A percentile compares a stretch with the other conserved stretches of the same genome.
Conservation (phyloP, 2,329 filamentous ascomycete species). For the Pleoardoris graminearum region DNA sequence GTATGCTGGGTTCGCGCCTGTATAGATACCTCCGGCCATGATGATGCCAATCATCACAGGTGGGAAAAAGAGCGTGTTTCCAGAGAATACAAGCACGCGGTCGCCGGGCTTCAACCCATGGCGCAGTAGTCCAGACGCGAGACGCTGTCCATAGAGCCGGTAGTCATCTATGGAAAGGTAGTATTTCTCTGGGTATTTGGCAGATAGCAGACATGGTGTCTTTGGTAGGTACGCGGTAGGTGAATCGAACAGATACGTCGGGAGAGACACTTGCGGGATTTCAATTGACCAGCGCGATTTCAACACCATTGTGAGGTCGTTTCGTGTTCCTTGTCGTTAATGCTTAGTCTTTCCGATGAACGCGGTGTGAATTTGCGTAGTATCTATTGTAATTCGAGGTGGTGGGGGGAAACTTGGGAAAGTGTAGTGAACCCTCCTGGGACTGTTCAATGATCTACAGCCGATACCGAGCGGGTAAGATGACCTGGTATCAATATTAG, state of each 20-base stretch:
- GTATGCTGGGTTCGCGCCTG: conserved; percentile 71
- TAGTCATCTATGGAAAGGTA: conserved; percentile 66
- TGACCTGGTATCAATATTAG: too few relatives aligned
- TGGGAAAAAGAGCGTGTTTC: conserved; percentile 74
- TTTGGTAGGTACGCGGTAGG: conserved; percentile 52
- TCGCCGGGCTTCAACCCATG: conserved; percentile 68
- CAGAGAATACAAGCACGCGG: conserved; percentile 72
- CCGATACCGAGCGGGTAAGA: too few relatives aligned
- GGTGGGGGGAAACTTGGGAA: too few relatives aligned
- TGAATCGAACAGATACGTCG: conserved; percentile 56
- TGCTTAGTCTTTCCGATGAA: not conserved
- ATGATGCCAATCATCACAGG: conserved; percentile 71
- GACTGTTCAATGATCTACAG: too few relatives aligned
- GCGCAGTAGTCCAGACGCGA: conserved; percentile 68
- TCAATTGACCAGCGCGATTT: conserved; percentile 55
- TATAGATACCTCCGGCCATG: conserved; percentile 79
- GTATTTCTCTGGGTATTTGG: conserved; percentile 67
- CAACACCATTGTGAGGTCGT: conserved; percentile 52
- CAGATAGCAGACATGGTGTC: conserved; percentile 62
- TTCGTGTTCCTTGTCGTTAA: not conserved
- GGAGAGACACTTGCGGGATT: conserved; percentile 52
- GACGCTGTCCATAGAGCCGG: conserved; percentile 70
- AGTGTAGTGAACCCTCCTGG: too few relatives aligned
- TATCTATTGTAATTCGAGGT: too few relatives aligned
- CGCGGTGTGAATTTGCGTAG: too few relatives aligned